Evolutionary conservation across 2,329 filamentous ascomycete genomes (phyloP).

Genomic region (Mycosphaerelloides madeirae): DNA sequence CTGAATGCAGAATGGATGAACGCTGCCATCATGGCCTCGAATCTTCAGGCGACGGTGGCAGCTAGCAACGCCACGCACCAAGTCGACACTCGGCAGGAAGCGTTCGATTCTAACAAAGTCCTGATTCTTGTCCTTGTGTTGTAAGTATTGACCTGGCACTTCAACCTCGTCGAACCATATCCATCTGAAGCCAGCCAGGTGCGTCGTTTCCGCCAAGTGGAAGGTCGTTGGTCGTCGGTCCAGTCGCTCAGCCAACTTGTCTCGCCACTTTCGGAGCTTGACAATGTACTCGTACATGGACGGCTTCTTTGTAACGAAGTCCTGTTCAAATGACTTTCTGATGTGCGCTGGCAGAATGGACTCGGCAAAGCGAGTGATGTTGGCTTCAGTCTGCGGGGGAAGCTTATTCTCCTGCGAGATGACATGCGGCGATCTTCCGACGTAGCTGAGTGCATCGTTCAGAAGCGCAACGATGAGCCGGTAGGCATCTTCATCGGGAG

Average conservation of each 20-base stretch:
- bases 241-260: constrained; percentile 96
- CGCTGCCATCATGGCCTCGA: constrained; percentile 90
- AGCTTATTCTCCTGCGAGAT: constrained; percentile 91
- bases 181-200: constrained; percentile 93
- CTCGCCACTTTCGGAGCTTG: constrained; percentile 90
- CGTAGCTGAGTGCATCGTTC: constrained; percentile 91
- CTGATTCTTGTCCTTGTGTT: constrained; percentile 98
- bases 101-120: constrained; percentile 97
- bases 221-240: constrained; percentile 72
- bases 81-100: constrained; percentile 89
- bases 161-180: constrained; percentile 98
- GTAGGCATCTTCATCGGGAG: constrained; percentile 96
- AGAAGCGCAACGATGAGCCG: constrained; percentile 93
- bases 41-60: constrained; percentile 94
- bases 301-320: constrained; percentile 91
- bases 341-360: constrained; percentile 93
- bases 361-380: constrained; percentile 94
- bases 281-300: constrained; percentile 99
- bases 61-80: constrained; percentile 83
- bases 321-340: constrained; percentile 91
- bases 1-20: constrained; percentile 95
- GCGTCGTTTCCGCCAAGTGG: constrained; percentile 79
- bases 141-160: constrained; percentile 91
- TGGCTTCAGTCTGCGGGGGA: constrained; percentile 83
- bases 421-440: constrained; percentile 77